phyloP scores from a whole-genome alignment of 2,329 filamentous ascomycete species.

The Colletotrichum chlorophyti region DNA sequence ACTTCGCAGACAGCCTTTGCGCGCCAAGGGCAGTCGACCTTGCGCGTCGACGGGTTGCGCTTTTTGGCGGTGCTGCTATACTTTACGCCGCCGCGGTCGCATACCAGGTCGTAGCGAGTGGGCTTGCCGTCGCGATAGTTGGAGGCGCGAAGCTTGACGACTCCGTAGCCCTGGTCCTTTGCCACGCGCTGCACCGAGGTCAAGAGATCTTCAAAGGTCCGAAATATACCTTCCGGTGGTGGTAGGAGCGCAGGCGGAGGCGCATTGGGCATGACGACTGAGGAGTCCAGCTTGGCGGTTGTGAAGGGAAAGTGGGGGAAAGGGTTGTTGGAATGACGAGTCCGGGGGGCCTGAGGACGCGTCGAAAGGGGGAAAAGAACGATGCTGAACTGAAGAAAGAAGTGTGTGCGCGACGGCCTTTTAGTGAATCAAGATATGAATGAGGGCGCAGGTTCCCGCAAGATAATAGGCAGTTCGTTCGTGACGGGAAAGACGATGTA shows the following conservation, averaged over 20 bases:
- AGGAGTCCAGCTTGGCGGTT: constrained; percentile 32
- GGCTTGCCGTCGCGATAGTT: constrained; percentile 70
- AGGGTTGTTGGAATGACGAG: constrained; percentile 14
- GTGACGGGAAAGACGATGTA: constrained; percentile 12
- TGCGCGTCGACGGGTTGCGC: constrained; percentile 68
- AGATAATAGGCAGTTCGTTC: constrained; percentile 4
- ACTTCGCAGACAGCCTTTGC: constrained; percentile 71
- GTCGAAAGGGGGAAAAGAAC: constrained; percentile 29
- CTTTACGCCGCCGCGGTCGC: constrained; percentile 69
- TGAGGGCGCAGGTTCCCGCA: constrained; percentile 14
- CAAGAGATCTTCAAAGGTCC: constrained; percentile 65
- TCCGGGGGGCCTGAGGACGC: constrained; percentile 18
- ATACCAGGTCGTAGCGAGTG: constrained; percentile 68
- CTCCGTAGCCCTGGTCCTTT: constrained; percentile 68
- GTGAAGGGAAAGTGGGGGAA: constrained; percentile 34
- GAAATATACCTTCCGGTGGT: constrained; percentile 66
- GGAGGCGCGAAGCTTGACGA: constrained; percentile 67
- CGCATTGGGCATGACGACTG: constrained; percentile 52
- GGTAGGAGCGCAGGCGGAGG: constrained; percentile 56
- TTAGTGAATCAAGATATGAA: constrained; percentile 19
- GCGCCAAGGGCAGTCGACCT: constrained; percentile 69
- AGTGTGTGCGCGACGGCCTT: constrained; percentile 20
- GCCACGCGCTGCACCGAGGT: constrained; percentile 64
- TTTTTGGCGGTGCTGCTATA: constrained; percentile 71
- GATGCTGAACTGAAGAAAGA: constrained; percentile 32